These are phyloP conservation scores for Globisporangium nagaii DNA, from an alignment of 352 stramenopile genomes.

Conservation along the genomic window DNA sequence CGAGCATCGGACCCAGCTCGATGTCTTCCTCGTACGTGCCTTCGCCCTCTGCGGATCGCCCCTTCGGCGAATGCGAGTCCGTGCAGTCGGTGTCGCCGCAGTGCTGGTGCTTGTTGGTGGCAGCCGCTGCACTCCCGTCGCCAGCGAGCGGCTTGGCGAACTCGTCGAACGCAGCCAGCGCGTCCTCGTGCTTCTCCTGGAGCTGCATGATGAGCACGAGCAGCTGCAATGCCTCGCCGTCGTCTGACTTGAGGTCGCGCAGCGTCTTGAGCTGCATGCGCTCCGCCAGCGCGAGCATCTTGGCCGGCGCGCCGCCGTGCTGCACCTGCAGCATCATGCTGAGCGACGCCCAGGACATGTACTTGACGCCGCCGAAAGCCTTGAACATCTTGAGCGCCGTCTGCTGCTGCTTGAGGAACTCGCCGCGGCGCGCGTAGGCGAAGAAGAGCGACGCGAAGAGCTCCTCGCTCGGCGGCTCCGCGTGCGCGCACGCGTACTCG, in stretches of 20 bases:
- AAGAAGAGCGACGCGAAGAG: slow-evolving; percentile 69
- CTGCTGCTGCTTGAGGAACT: slow-evolving; percentile 85
- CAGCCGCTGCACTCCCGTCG: too few species aligned
- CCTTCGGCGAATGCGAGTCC: slow-evolving; percentile 18
- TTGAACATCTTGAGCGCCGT: slow-evolving; percentile 86
- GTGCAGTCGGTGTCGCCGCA: background rate
- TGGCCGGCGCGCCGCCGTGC: slow-evolving; percentile 46
- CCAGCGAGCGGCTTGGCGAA: slow-evolving; percentile 30
- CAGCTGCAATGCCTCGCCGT: slow-evolving; percentile 70
- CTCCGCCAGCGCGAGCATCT: slow-evolving; percentile 75
- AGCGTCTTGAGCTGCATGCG: slow-evolving; percentile 81
- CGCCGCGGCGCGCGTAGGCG: slow-evolving; percentile 50
- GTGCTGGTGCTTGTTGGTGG: slow-evolving; percentile 10
- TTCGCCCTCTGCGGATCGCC: slow-evolving; percentile 58
- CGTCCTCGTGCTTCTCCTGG: slow-evolving; percentile 57
- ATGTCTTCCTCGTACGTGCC: slow-evolving; percentile 81
- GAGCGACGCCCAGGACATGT: slow-evolving; percentile 76
- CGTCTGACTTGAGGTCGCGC: slow-evolving; percentile 40
- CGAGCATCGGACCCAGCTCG: slow-evolving; percentile 75
- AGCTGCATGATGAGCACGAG: slow-evolving; percentile 68
- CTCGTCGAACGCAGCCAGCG: slow-evolving; percentile 71
- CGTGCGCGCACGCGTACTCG: slow-evolving; percentile 56
- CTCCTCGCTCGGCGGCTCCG: slow-evolving; percentile 55
- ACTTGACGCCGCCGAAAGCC: slow-evolving; percentile 62
- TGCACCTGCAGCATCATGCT: slow-evolving; percentile 85